A percentile compares a stretch with the other conserved stretches of the same genome.
phyloP scores from a whole-genome alignment of 2,329 filamentous ascomycete species.

The Peltaster fructicola region DNA sequence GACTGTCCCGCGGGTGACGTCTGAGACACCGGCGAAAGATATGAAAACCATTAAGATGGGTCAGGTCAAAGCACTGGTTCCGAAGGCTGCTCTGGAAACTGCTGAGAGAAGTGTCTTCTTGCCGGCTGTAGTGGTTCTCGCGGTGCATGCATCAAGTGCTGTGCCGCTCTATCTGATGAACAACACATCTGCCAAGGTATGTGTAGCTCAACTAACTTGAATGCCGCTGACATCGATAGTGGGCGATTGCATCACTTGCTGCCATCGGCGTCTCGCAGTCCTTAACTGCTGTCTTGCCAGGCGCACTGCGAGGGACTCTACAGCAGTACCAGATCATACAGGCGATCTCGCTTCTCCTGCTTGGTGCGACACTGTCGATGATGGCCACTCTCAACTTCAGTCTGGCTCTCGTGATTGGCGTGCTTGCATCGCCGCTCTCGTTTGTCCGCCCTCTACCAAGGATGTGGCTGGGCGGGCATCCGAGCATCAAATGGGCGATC shows the following conservation, averaged over 20 bases:
- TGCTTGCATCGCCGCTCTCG: conserved; percentile 61
- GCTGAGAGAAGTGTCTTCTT: conserved; percentile 51
- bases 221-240: conserved; percentile 18
- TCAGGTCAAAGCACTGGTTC: conserved; percentile 21
- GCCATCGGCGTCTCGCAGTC: conserved; percentile 16
- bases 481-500: no score
- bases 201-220: conserved; percentile 20
- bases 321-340: conserved; percentile 69
- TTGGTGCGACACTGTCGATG: conserved; percentile 81
- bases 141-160: conserved; percentile 58
- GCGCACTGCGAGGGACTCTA: conserved; percentile 5
- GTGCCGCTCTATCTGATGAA: conserved; percentile 81
- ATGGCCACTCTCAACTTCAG: conserved; percentile 94
- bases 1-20: conserved; percentile 7
- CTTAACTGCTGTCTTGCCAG: conserved; percentile 7
- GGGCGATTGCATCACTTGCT: conserved; percentile 31
- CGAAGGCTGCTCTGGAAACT: conserved; percentile 20
- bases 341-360: conserved; percentile 77
- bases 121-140: conserved; percentile 55
- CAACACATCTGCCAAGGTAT: conserved; percentile 47
- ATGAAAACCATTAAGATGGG: conserved; percentile 21
- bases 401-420: conserved; percentile 66
- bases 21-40: conserved; percentile 8
- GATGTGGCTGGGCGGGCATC: background rate
- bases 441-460: conserved; percentile 44